Evolutionary conservation across 2,329 filamentous ascomycete genomes (phyloP).

Genomic region (Tympanopsis confertula): DNA sequence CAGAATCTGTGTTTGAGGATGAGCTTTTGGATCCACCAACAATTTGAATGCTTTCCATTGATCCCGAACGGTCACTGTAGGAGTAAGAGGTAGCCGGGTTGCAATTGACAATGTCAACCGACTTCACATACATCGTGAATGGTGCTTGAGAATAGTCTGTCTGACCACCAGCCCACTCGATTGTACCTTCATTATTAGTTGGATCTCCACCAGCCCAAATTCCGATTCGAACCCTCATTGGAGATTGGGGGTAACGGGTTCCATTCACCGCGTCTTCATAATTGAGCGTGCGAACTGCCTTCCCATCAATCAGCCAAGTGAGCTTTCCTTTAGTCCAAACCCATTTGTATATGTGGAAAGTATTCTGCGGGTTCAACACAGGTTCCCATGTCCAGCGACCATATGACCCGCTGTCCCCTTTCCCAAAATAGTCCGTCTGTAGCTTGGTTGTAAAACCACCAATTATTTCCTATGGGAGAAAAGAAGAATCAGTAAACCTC

Average conservation of each 20-base stretch:
- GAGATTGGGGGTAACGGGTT: slow-evolving; percentile 62
- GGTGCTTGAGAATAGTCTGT: slow-evolving; percentile 57
- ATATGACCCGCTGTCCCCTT: slow-evolving; percentile 52
- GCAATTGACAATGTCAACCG: slow-evolving; percentile 40
- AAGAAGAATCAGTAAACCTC: too few relatives aligned
- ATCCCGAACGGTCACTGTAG: slow-evolving; percentile 49
- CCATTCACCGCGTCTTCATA: slow-evolving; percentile 50
- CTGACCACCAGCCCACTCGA: slow-evolving; percentile 58
- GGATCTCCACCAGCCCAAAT: slow-evolving; percentile 55
- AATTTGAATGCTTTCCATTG: slow-evolving; percentile 57
- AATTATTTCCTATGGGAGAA: slow-evolving; percentile 53
- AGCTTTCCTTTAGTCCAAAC: slow-evolving; percentile 59
- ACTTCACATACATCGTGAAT: slow-evolving; percentile 65
- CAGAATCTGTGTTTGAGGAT: too few relatives aligned
- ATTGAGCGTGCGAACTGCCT: slow-evolving; percentile 49
- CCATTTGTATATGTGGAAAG: slow-evolving; percentile 67
- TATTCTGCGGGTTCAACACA: slow-evolving; percentile 39
- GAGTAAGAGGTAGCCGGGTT: slow-evolving; percentile 53
- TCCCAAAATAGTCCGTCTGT: slow-evolving; percentile 70
- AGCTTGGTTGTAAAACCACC: slow-evolving; percentile 52
- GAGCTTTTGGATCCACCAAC: too few relatives aligned
- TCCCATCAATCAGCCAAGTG: slow-evolving; percentile 60
- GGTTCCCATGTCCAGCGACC: slow-evolving; percentile 49
- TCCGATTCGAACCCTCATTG: slow-evolving; percentile 58
- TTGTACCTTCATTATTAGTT: slow-evolving; percentile 38